A percentile compares a stretch with the other conserved stretches of the same genome.
phyloP scores from a whole-genome alignment of 2,329 filamentous ascomycete genomes.

The Cladosporium sp. region DNA sequence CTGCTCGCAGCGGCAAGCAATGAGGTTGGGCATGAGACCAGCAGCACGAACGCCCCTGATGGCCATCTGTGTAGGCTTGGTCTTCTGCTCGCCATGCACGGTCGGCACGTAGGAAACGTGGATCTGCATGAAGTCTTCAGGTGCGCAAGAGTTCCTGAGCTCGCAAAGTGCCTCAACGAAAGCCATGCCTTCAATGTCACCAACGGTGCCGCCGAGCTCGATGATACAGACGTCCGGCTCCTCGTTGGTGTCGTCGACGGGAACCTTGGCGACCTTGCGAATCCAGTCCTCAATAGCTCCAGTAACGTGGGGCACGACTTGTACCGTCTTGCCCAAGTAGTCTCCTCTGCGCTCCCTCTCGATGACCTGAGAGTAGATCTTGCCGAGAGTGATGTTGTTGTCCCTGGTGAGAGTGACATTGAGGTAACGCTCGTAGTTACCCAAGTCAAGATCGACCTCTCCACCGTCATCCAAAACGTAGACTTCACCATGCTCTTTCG shows the following conservation, averaged over 20 bases:
- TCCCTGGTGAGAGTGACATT: constrained; percentile 76
- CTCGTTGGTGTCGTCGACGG: constrained; percentile 78
- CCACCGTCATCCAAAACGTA: constrained; percentile 84
- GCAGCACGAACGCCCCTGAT: constrained; percentile 80
- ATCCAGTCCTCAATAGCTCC: constrained; percentile 93
- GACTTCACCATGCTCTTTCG: constrained; percentile 76
- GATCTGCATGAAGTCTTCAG: constrained; percentile 81
- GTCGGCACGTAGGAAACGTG: constrained; percentile 86
- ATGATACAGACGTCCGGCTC: constrained; percentile 91
- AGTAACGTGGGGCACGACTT: constrained; percentile 89
- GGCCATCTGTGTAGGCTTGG: constrained; percentile 91
- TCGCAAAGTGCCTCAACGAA: constrained; percentile 86
- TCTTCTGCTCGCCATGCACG: constrained; percentile 78
- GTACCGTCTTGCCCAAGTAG: constrained; percentile 85
- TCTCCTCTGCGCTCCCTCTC: constrained; percentile 67
- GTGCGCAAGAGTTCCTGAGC: constrained; percentile 66
- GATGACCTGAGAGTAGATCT: constrained; percentile 89
- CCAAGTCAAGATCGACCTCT: constrained; percentile 70
- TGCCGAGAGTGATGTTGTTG: constrained; percentile 96
- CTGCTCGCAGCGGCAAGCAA: constrained; percentile 85
- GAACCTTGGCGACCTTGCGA: constrained; percentile 75
- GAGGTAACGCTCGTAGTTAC: constrained; percentile 78
- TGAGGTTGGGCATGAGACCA: constrained; percentile 62
- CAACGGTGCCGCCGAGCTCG: constrained; percentile 65
- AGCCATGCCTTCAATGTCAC: constrained; percentile 81